Base-by-base conservation (phyloP, 1,139 yeast genomes). In the Candida labiduridarum region DNA sequence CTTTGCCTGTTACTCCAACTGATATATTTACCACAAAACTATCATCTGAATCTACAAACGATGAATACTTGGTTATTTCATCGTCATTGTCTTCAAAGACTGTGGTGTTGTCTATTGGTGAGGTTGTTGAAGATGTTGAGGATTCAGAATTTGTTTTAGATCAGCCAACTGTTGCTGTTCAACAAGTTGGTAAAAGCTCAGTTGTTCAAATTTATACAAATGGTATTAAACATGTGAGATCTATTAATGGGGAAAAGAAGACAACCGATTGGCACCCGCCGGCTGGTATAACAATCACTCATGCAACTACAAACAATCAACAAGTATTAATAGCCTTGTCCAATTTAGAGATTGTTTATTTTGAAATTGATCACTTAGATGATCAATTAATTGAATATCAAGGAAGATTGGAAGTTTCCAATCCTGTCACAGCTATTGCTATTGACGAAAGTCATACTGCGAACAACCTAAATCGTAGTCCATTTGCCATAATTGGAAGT, bases 181-280 rank as follows among this genome's bases (percentile, higher is more conserved):
- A 83, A 49, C 91, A 86, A 60, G 76, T 92, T 48, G 96, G 96
- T 0, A 60, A 59, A 2, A 63, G 68, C 10, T 82, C 95, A 0
- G 66, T 91, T 0, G 79, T 87, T 3, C 99, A 94, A 63, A 77
- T 92, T 1, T 87, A 89, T 62, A 60, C 83, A 0, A 78, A 82
- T 55, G 96, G 95, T n/a, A 72, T 94, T 29, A 75, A 86, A 15
- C 92, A 88, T 58, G 73, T 91, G 2, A 66, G 71, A 4, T 72
- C 73, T 30, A 44, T 51, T 4, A 54, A 52, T 5, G 51, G 48
- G 4, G 47, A 47, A 19, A 59, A 52, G 14, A 65, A 67, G 15
- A 60, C 67, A 3, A 74, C 82, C 7, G 88, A 88, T 56, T 94
- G 99, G 99, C 75, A 69, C 40, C 90, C 97, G 1, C 96, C 97